Conservation (phyloP, 164 flowering plant genomes). For the Aristolochia fimbriata region DNA sequence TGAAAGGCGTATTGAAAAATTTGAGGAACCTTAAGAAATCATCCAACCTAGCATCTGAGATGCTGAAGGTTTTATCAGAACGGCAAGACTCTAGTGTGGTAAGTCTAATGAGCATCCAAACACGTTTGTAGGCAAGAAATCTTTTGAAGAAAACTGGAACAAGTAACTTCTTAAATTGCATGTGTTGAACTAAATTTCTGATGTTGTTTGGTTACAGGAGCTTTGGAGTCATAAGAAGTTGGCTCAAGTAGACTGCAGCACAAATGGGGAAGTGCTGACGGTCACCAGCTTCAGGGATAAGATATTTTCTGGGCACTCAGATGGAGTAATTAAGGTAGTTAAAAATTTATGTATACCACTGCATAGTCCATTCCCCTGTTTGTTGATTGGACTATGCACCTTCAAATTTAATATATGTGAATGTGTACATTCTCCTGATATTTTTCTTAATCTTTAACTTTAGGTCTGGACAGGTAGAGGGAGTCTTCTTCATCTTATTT, state of each 20-base stretch:
- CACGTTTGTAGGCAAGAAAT: too few species aligned
- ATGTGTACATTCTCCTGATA: background rate
- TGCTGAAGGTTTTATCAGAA: conserved; percentile 51
- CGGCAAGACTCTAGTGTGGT: conserved; percentile 50
- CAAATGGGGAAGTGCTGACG: conserved; percentile 57
- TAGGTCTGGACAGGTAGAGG: conserved; percentile 68
- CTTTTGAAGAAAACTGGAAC: too few species aligned
- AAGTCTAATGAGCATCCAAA: conserved; percentile 15
- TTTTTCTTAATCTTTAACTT: background rate
- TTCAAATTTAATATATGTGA: background rate
- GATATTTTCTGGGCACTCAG: conserved; percentile 74
- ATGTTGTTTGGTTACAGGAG: conserved; percentile 28
- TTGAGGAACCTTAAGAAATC: conserved; percentile 60
- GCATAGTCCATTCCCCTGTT: background rate
- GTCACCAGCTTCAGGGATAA: conserved; percentile 47
- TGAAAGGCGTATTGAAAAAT: conserved; percentile 56
- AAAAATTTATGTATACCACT: too few species aligned
- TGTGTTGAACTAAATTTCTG: background rate
- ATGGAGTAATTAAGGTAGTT: conserved; percentile 69
- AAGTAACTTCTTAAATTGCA: too few species aligned
- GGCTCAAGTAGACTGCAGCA: conserved; percentile 52
- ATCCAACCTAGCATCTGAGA: conserved; percentile 45
- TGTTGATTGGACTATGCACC: background rate
- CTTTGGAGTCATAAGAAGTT: conserved; percentile 67
- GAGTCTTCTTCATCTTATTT: conserved; percentile 41